These are phyloP conservation scores for Geum urbanum DNA, from an alignment of 306 rosid species.

Conservation along the genomic window DNA sequence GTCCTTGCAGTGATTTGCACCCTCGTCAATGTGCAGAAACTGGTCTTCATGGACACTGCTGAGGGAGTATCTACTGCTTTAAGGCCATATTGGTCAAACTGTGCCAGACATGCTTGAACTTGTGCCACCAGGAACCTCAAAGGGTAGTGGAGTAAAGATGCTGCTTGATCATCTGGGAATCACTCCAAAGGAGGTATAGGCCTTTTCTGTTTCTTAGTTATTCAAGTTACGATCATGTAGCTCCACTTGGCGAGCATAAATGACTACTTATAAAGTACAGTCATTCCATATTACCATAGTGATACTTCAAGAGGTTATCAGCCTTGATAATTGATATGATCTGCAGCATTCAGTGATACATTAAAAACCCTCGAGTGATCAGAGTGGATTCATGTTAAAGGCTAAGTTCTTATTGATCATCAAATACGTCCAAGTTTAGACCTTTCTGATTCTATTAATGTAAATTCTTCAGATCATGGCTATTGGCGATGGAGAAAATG, in stretches of 20 bases:
- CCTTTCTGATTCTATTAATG: conserved; percentile 10
- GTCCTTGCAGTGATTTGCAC: conserved; percentile 6
- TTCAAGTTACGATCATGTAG: neutral
- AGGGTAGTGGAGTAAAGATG: conserved; percentile 78
- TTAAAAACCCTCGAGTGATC: neutral
- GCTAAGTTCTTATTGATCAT: too few relatives aligned
- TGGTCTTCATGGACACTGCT: conserved; percentile 68
- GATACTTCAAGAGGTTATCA: neutral
- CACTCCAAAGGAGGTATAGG: conserved; percentile 67
- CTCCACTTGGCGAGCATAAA: neutral
- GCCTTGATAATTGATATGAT: neutral
- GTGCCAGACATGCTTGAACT: conserved; percentile 87
- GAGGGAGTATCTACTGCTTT: conserved; percentile 53
- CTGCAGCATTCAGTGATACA: neutral
- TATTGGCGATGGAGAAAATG: conserved; percentile 97
- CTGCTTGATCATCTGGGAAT: conserved; percentile 80
- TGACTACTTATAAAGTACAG: neutral
- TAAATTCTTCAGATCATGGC: conserved; percentile 69
- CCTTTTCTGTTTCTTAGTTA: neutral
- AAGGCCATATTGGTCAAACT: conserved; percentile 88
- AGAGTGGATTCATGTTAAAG: too few relatives aligned
- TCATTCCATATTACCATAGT: neutral
- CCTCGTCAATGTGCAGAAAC: conserved; percentile 50
- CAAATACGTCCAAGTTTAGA: neutral
- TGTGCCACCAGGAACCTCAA: conserved; percentile 80